Conservation (phyloP, 495 filamentous ascomycete species). For the Xylona heveae region DNA sequence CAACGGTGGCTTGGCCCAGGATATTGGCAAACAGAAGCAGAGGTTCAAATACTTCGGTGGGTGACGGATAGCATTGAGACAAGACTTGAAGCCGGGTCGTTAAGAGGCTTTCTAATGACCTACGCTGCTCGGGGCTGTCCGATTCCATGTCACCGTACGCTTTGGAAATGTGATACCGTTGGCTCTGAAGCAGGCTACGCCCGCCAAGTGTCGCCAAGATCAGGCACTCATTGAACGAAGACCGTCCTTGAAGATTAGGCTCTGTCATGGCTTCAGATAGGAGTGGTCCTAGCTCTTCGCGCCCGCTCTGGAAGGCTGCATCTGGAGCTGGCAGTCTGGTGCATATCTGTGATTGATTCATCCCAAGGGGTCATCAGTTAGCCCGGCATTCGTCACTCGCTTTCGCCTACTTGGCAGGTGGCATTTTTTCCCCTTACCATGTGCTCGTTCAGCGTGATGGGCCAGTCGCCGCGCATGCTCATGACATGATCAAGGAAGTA, state of each 20-base stretch:
- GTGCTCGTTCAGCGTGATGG: conserved; percentile 28
- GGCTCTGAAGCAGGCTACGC: conserved; percentile 22
- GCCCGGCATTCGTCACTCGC: too few species aligned
- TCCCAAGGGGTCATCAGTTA: too few species aligned
- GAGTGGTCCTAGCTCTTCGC: conserved; percentile 20
- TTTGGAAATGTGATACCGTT: conserved; percentile 12
- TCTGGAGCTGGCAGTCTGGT: conserved; percentile 26
- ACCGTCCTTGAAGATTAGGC: conserved; percentile 14
- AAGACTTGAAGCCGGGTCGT: conserved; percentile 17
- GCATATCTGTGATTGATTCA: conserved; percentile 5
- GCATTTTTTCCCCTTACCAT: conserved; percentile 15
- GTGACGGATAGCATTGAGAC: conserved; percentile 12
- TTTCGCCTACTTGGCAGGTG: too few species aligned
- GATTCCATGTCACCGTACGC: conserved; percentile 9
- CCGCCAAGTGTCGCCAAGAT: conserved; percentile 26
- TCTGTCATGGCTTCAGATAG: conserved; percentile 22
- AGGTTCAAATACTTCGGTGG: conserved; percentile 19
- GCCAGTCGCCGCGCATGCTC: conserved; percentile 22
- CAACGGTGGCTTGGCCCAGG: conserved; percentile 21
- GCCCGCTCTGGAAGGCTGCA: conserved; percentile 26
- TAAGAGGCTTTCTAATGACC: conserved; percentile 25
- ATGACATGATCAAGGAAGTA: conserved; percentile 31
- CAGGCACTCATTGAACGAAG: conserved; percentile 25
- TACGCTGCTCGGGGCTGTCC: conserved; percentile 25
- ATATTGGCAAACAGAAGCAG: conserved; percentile 23